phyloP scores from a whole-genome alignment of 2,329 filamentous ascomycete genomes.

The Colletotrichum sp. region DNA sequence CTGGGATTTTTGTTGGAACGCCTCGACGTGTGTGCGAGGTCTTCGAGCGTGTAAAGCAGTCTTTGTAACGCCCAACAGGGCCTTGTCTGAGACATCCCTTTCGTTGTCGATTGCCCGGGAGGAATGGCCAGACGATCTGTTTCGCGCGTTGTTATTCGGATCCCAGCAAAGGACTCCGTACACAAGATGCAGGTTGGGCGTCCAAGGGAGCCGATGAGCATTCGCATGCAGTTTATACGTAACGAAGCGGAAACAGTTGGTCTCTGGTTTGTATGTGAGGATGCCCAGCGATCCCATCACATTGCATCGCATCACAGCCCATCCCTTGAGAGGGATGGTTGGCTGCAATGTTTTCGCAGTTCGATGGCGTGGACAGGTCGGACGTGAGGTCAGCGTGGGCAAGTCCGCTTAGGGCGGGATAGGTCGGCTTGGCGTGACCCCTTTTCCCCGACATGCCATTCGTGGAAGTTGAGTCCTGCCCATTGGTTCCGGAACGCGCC shows the following conservation, averaged over 20 bases:
- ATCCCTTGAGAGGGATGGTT: not conserved
- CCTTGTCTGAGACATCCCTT: constrained; percentile 18
- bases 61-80: not conserved
- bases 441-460: constrained; percentile 16
- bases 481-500: constrained; percentile 8
- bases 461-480: not conserved
- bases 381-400: not conserved
- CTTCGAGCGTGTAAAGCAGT: not conserved
- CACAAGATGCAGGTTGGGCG: not conserved
- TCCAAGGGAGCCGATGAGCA: constrained; percentile 6
- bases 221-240: not conserved
- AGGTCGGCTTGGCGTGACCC: constrained; percentile 1
- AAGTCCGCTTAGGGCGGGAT: not conserved
- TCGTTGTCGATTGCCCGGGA: not conserved
- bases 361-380: not conserved
- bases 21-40: not conserved
- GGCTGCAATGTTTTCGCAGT: not conserved
- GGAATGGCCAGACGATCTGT: constrained; percentile 1
- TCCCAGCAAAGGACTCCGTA: not conserved
- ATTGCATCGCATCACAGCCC: not conserved
- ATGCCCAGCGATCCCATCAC: not conserved
- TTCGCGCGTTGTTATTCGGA: constrained; percentile 3
- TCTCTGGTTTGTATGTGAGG: not conserved
- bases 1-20: constrained; percentile 5
- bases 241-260: not conserved